Percentiles rank a stretch among this genome's conserved stretches.
Evolutionary conservation across 2,329 filamentous ascomycete genomes (phyloP).

Genomic region (Orbilia oligospora): DNA sequence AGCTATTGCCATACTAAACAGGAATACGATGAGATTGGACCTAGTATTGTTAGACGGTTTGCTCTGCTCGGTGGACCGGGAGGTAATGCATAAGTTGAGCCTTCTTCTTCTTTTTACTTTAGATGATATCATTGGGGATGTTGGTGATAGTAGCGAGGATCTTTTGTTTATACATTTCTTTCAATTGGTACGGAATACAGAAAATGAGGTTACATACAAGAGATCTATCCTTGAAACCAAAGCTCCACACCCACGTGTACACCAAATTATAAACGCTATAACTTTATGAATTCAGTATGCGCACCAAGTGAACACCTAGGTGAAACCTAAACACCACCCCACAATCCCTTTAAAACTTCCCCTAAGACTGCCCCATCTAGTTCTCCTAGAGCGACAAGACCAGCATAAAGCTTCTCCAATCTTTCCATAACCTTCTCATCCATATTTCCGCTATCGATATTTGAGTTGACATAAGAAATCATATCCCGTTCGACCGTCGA

Average conservation of each 20-base stretch:
- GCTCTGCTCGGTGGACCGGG: conserved; percentile 90
- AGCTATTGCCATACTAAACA: conserved; percentile 98
- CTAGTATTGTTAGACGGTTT: conserved; percentile 94
- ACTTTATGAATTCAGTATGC: neutral
- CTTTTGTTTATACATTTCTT: conserved; percentile 39
- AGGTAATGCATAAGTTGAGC: conserved; percentile 30
- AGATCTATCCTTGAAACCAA: neutral
- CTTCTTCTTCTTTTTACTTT: neutral
- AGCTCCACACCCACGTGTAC: neutral
- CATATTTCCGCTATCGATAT: neutral
- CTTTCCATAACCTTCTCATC: conserved; percentile 24
- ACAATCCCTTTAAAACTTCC: conserved; percentile 28
- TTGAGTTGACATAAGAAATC: conserved; percentile 16
- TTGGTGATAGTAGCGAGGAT: neutral
- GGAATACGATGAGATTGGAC: conserved; percentile 94
- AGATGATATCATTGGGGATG: conserved; percentile 1
- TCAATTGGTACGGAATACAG: conserved; percentile 35
- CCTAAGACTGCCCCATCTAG: conserved; percentile 17
- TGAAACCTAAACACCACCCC: conserved; percentile 8
- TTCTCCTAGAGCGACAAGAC: conserved; percentile 2
- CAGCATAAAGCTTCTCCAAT: conserved; percentile 23
- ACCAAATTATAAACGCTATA: neutral
- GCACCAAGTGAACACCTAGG: neutral
- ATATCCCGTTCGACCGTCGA: conserved; percentile 13
- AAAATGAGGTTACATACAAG: conserved; percentile 24